Evolutionary conservation across 192 early-diverging fungal genomes (phyloP), one percentile per base, ranked within the genome.

Genomic region (Coemansia sp.): DNA sequence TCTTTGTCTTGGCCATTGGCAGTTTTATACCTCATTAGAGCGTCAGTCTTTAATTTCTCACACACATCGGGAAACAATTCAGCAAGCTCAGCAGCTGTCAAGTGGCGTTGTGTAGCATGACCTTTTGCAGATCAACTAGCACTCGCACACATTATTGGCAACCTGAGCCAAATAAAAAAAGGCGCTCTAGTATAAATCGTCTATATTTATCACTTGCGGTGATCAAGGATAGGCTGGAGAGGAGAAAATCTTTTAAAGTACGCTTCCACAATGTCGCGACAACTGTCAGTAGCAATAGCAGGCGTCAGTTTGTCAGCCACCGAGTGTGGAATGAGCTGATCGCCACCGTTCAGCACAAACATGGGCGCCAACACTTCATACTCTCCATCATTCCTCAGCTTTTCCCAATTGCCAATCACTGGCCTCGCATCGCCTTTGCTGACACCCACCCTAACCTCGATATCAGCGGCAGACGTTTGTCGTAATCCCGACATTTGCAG

Each of bases 301-400:
- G 59, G 35, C 9, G 33, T 57, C 14, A 24, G 9, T 0, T 34
- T 21, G 13, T 60, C 14, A 9, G 20, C 31, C 2, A 13, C 65
- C 1, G 64, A 65, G 7, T 31, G 51, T 4, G 56, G 35, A 3
- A 88, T 33, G n/a, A 90, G 66, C 13, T 77, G 72, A 68, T 90
- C 92, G 24, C 92, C 90, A 36, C 89, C 89, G 3, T 24, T 67
- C 9, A 84, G 59, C 2, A 89, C n/a, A 81, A 90, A 93, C 57
- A 85, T 82, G 5, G 84, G 65, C 3, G 85, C 84, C 37, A 82
- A 42, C 1, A 88, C 60, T 46, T 63, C 64, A 66, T 92, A 92
- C 14, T 48, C 59, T 9, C 65, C 62, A 3, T 40, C 50, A 9
- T 77, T 60, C 55, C 85, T 83, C 51, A 88, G 33, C 10, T 71